Base-by-base conservation (phyloP, 768 basidiomycete species). In the Hypsizygus marmoreus region DNA sequence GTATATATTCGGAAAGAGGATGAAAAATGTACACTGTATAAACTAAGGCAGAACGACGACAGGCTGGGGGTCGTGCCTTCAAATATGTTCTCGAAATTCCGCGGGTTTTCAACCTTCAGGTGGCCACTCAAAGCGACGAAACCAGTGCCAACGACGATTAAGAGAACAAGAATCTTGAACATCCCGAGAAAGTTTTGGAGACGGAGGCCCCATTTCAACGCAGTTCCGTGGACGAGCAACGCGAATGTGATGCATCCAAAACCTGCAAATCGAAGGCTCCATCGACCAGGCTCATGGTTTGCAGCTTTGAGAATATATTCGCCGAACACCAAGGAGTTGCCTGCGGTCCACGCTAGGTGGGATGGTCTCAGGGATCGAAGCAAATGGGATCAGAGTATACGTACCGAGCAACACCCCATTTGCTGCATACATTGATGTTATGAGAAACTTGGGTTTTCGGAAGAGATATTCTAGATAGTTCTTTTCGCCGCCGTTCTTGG, bases 401-500 rank as follows among this genome's bases (percentile, higher is more conserved):
- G 16, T n/a, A 47, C 81, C 63, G 13, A 80, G 59, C 13, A 81
- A 61, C 1, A 81, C 53, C 1, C 72, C 76, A 52, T 81, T 81
- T 14, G 72, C 65, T 8, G 79, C 77, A 47, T 76, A 85, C 30
- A 79, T 53, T 32, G 76, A 82, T 12, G 80, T 79, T 7, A 70
- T 69, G 50, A 87, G 68, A 47, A 74, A 79, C 43, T 68, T 75
- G 12, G 84, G 85, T 26, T 68, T 72, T 32, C 73, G 68, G 60
- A 73, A 86, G 14, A 84, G 63, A 52, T 75, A 84, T 53, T 84
- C 82, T 35, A 86, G 66, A 53, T 86, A 87, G 35, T 79, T 82
- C 61, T 86, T 86, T 63, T 86, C 85, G 11, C 80, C 85, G 5
- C 85, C 85, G 37, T 53, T 53, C 24, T 39, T 46, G 14, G 51